Base-by-base conservation (phyloP, 2,329 filamentous ascomycete genomes). In the Penicillium freii region DNA sequence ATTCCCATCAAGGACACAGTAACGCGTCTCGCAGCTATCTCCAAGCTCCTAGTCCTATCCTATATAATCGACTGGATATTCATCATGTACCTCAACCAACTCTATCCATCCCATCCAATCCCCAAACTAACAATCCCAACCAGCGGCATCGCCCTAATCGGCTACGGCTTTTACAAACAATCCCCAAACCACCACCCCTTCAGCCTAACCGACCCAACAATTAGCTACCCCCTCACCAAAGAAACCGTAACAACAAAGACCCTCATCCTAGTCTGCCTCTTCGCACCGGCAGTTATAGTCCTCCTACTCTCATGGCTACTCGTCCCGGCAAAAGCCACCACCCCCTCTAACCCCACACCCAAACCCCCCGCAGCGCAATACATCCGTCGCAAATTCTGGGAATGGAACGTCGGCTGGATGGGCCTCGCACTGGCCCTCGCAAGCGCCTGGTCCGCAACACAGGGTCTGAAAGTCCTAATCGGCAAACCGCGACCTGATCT, bases 321-420 rank as follows among this genome's bases (percentile, higher is more conserved):
- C 64, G 85, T 94, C 0, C 91, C 91, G 1, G 90, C 89, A 4
- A 82, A 86, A 1, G 86, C 88, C 0, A 82, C 84, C 10, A 19
- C 27, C 25, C 2, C 17, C 25, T 11, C 42, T 2, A 33, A 13
- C 9, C 25, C 36, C 2, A 48, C 58, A 3, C 17, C 45, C 2
- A 61, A 56, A 25, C 33, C 87, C 0, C 85, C 89, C 1, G 82
- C 81, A 62, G 74, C 81, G 4, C 75, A 90, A 53, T 80, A 92
- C 44, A 92, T 90, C 87, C 85, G 84, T 70, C 84, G 90, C 63
- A 96, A 94, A 76, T 73, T 96, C 1, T 97, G 93, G 92, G 92
- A 97, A 73, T 86, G 90, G 72, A 91, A 97, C 71, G 86, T 86
- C 2, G 92, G 90, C 57, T 91, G 88, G 85, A 85, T 96, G 67